These are phyloP conservation scores for Penicillium lagena DNA, from an alignment of 495 filamentous ascomycete species.

Conservation along the genomic window DNA sequence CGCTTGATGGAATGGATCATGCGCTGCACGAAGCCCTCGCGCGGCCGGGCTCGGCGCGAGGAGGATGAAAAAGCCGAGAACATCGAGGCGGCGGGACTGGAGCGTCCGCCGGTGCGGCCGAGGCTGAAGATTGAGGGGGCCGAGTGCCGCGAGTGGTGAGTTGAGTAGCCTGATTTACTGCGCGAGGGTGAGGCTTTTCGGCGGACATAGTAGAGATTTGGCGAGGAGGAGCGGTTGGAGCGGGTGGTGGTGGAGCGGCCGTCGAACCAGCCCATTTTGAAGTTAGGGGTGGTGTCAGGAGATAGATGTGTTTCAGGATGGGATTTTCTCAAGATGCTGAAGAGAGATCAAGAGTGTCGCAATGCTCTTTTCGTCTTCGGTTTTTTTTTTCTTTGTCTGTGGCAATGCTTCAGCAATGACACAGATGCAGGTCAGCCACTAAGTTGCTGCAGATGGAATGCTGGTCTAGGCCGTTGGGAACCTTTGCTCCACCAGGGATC, in stretches of 20 bases:
- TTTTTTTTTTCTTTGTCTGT: slow-evolving; percentile 5
- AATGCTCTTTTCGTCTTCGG: neutral
- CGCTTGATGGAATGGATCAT: slow-evolving; percentile 64
- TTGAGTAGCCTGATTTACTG: slow-evolving; percentile 30
- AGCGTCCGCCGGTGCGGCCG: slow-evolving; percentile 30
- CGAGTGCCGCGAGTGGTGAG: slow-evolving; percentile 33
- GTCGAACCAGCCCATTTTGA: slow-evolving; percentile 46
- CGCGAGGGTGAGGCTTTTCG: slow-evolving; percentile 29
- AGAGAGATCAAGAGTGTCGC: neutral
- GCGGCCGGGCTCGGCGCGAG: slow-evolving; percentile 57
- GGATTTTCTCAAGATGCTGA: neutral
- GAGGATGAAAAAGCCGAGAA: slow-evolving; percentile 51
- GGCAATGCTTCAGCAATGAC: slow-evolving; percentile 13
- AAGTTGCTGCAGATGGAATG: slow-evolving; percentile 26
- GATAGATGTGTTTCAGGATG: neutral
- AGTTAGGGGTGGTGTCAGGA: neutral
- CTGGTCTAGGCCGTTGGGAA: slow-evolving; percentile 24
- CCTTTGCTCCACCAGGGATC: slow-evolving; percentile 21
- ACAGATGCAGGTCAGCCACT: slow-evolving; percentile 23
- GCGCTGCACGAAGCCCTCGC: slow-evolving; percentile 66
- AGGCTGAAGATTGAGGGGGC: slow-evolving; percentile 48
- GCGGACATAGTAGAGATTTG: slow-evolving; percentile 17
- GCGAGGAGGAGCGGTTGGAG: slow-evolving; percentile 10
- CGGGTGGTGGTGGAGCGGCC: slow-evolving; percentile 15
- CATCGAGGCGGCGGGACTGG: slow-evolving; percentile 35